Conservation (phyloP, 1,284 basidiomycete genomes). For the Pseudozyma tsukubaensis region DNA sequence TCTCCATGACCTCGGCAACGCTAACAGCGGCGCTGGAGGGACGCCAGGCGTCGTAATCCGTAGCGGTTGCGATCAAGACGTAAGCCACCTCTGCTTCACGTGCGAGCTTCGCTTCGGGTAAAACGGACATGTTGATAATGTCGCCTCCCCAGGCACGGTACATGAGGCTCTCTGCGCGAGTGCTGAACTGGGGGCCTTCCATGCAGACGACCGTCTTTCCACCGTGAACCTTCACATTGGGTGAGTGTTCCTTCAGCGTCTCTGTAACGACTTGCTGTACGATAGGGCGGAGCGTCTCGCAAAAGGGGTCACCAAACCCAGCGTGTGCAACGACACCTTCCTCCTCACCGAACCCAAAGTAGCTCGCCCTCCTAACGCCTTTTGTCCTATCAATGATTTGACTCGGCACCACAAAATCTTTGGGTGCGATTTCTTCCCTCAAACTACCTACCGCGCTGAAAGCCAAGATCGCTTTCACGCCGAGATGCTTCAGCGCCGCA, state of each 20-base stretch:
- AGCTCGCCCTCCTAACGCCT: conserved; percentile 84
- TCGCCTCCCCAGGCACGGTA: conserved; percentile 86
- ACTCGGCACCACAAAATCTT: conserved; percentile 86
- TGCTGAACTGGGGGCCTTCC: conserved; percentile 94
- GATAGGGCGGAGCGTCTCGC: conserved; percentile 48
- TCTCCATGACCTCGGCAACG: conserved; percentile 87
- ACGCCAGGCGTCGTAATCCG: conserved; percentile 73
- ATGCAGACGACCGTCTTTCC: conserved; percentile 92
- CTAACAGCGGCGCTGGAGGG: conserved; percentile 84
- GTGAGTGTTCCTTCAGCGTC: conserved; percentile 32
- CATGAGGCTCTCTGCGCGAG: conserved; percentile 93
- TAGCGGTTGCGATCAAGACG: conserved; percentile 65
- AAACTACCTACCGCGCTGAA: conserved; percentile 97
- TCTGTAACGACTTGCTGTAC: conserved; percentile 51
- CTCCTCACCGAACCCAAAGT: conserved; percentile 80
- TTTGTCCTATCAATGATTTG: conserved; percentile 98
- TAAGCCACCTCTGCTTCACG: conserved; percentile 86
- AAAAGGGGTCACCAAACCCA: conserved; percentile 82
- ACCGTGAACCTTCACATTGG: conserved; percentile 72
- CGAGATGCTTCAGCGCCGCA: conserved; percentile 90
- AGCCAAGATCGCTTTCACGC: conserved; percentile 87
- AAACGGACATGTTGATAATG: conserved; percentile 80
- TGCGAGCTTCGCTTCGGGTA: conserved; percentile 95
- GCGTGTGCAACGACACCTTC: conserved; percentile 85
- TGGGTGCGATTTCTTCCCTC: conserved; percentile 82